Percentiles rank a stretch among this genome's conserved stretches.
phyloP scores from a whole-genome alignment of 2,329 filamentous ascomycete genomes.

The Coleophoma cylindrospora region DNA sequence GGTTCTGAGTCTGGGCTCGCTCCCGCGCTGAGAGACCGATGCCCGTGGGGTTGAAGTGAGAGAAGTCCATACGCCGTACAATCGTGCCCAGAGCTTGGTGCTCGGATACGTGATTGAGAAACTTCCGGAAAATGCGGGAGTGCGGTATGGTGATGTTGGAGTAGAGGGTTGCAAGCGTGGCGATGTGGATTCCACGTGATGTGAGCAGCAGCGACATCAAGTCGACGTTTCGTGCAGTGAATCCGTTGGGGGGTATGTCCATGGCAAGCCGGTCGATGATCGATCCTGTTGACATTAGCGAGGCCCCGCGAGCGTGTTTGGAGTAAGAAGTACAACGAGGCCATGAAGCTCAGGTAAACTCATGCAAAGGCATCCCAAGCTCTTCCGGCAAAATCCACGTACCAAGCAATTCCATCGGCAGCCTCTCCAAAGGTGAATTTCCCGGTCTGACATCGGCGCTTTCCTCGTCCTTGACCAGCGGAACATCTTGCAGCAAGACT shows the following conservation, averaged over 20 bases:
- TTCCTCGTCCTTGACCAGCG: constrained; percentile 14
- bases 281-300: constrained; percentile 42
- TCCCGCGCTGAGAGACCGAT: constrained; percentile 71
- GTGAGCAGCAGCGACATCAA: constrained; percentile 70
- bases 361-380: no score
- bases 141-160: constrained; percentile 77
- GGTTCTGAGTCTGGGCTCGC: constrained; percentile 68
- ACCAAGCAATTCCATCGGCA: constrained; percentile 70
- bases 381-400: constrained; percentile 29
- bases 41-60: constrained; percentile 77
- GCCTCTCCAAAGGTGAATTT: constrained; percentile 55
- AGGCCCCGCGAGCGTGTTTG: not conserved
- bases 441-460: constrained; percentile 22
- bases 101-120: constrained; percentile 61
- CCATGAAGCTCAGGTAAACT: no score
- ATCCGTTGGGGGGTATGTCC: constrained; percentile 70
- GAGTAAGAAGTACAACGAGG: no score
- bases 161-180: constrained; percentile 72
- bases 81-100: constrained; percentile 68
- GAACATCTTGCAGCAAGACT: constrained; percentile 1
- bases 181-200: constrained; percentile 69
- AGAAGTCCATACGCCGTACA: constrained; percentile 77
- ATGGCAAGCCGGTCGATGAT: constrained; percentile 72
- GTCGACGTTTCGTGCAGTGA: constrained; percentile 72
- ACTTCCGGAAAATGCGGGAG: constrained; percentile 79